Evolutionary conservation across 2,329 filamentous ascomycete species (phyloP), one percentile per base, ranked within the genome.

Genomic region (Ceratocystis eucalypticola): DNA sequence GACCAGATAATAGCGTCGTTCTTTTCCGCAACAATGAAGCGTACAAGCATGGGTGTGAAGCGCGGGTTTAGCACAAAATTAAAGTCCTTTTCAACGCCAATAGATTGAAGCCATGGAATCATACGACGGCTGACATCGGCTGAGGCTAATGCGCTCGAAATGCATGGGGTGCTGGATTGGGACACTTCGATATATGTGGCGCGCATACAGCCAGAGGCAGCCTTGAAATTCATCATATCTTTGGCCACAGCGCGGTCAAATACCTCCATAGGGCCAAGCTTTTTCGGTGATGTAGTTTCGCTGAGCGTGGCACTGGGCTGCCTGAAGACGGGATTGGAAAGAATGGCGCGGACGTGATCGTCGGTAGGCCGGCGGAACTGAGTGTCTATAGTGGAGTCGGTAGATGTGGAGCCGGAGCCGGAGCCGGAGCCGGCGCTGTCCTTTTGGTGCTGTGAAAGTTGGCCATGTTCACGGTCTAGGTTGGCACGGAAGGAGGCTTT

Each of bases 381-480:
- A 8, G 25, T 64, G 20, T 12, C 33, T 5, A 30, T 68, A 17
- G 12, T 69, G 48, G 64, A 62, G 45, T 68, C 57, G 41, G 69
- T 70, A 22, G 69, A 64, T 22, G 68, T 41, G 63, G 45, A 33
- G 62, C 65, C n/a, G 62, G 68, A 8, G 67, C 37, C 17, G 62
- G 8, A 28, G 48, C 28, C 2, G 15, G 30, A 7, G 37, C 44
- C 5, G 37, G 10, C 41, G 1, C 69, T 48, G 46, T 69, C 69
- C 7, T 53, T 65, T 17, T 65, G 50, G 15, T 76, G 71, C 15
- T 74, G 72, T 17, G 73, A 69, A 37, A 75, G 71, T 71, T 75
- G 78, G 68, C 82, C 82, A 70, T 85, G 80, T 71, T 85, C 82
- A 55, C 75, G 77, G 70, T 84, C 82, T n/a, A 85, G 79, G 37